Percentiles rank a stretch among this genome's conserved stretches.
Conservation (phyloP, 371 early-diverging fungal species). For the Chytridiales sp. region DNA sequence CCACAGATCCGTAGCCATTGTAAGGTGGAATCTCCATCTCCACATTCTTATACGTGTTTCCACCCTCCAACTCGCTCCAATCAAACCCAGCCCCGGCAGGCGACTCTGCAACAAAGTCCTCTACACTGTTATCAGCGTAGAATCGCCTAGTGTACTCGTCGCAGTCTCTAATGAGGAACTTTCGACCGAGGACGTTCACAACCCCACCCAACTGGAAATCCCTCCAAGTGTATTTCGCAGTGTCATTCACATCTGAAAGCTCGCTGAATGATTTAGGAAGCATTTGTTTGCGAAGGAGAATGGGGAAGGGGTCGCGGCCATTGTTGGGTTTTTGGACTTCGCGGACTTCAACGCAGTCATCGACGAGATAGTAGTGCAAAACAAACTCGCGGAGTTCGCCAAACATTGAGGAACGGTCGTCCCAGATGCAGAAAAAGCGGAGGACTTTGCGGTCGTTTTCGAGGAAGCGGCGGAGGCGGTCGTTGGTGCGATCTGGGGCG, state of each 20-base stretch:
- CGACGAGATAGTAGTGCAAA: conserved; percentile 57
- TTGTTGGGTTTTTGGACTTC: conserved; percentile 58
- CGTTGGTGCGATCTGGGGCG: conserved; percentile 26
- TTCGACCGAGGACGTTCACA: conserved; percentile 53
- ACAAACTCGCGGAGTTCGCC: conserved; percentile 59
- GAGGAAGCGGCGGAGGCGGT: conserved; percentile 51
- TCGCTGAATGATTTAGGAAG: conserved; percentile 50
- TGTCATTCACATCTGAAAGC: conserved; percentile 44
- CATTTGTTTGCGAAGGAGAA: conserved; percentile 48
- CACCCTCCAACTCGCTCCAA: conserved; percentile 1
- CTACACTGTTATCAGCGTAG: conserved; percentile 31
- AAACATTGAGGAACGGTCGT: conserved; percentile 56
- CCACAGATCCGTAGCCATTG: conserved; percentile 60
- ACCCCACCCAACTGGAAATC: conserved; percentile 51
- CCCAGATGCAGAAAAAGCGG: conserved; percentile 60
- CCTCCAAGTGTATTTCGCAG: conserved; percentile 52
- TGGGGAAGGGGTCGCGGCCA: conserved; percentile 54
- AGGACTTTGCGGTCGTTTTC: conserved; percentile 59
- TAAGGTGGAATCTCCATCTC: conserved; percentile 49
- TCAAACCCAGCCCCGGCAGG: not conserved
- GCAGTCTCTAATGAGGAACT: conserved; percentile 55
- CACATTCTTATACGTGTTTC: too few relatives aligned
- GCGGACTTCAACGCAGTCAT: conserved; percentile 54
- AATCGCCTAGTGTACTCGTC: conserved; percentile 56
- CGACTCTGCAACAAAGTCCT: conserved; percentile 24